These are phyloP conservation scores for Nakazawaea laoshanensis DNA, from an alignment of 805 yeast species.

Conservation along the genomic window DNA sequence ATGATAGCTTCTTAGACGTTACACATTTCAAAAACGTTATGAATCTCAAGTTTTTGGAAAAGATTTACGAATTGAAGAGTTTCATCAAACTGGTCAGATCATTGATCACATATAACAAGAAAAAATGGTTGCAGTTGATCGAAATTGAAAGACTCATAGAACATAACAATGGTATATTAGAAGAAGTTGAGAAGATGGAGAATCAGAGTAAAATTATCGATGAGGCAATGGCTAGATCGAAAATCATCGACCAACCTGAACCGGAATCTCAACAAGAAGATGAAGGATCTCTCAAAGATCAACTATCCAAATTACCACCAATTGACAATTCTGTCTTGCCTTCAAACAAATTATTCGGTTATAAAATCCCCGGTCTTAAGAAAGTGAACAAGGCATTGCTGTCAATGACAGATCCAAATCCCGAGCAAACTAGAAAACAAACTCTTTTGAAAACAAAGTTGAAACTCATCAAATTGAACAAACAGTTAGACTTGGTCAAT, in stretches of 20 bases:
- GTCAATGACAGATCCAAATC: conserved; percentile 25
- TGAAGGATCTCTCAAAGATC: conserved; percentile 6
- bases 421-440: conserved; percentile 24
- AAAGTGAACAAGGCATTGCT: conserved; percentile 23
- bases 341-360: conserved; percentile 15
- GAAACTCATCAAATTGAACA: conserved; percentile 21
- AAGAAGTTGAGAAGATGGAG: conserved; percentile 21
- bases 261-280: not conserved
- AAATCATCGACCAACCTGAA: not conserved
- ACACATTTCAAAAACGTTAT: conserved; percentile 25
- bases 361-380: conserved; percentile 25
- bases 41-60: conserved; percentile 23
- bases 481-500: conserved; percentile 19
- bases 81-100: conserved; percentile 22
- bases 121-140: conserved; percentile 23
- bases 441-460: conserved; percentile 20
- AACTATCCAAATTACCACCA: conserved; percentile 22
- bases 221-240: conserved; percentile 12
- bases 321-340: conserved; percentile 20
- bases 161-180: conserved; percentile 16
- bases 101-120: conserved; percentile 23
- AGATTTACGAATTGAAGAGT: conserved; percentile 23
- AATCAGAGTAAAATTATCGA: conserved; percentile 23
- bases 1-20: conserved; percentile 52
- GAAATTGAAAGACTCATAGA: conserved; percentile 19